A percentile compares a stretch with the other conserved stretches of the same genome.
phyloP scores from a whole-genome alignment of 1,284 basidiomycete genomes.

The Ceratobasidium sp. region DNA sequence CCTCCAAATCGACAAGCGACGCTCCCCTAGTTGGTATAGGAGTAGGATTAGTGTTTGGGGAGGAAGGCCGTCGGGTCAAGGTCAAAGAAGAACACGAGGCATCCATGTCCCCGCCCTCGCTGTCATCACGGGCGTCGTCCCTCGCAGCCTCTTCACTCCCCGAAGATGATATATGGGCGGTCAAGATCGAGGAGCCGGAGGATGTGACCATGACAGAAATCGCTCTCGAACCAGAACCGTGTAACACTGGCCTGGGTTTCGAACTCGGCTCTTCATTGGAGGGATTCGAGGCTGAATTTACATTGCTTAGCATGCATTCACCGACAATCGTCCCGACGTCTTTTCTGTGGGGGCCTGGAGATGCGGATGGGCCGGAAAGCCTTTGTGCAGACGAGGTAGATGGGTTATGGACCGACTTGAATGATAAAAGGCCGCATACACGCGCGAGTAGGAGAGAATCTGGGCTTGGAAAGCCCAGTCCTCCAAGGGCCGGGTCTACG shows the following conservation, averaged over 20 bases:
- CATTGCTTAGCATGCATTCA: constrained; percentile 31
- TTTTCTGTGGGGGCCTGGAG: constrained; percentile 19
- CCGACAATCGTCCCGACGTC: constrained; percentile 16
- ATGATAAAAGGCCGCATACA: constrained; percentile 42
- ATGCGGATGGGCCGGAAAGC: constrained; percentile 31
- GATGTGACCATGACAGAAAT: constrained; percentile 24
- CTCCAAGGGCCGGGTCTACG: neutral
- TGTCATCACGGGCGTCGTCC: constrained; percentile 37
- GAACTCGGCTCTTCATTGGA: constrained; percentile 13
- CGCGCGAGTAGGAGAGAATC: constrained; percentile 18
- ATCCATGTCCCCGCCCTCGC: constrained; percentile 36
- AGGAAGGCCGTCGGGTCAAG: constrained; percentile 11
- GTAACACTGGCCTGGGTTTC: constrained; percentile 28
- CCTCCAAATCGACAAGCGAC: constrained; percentile 6
- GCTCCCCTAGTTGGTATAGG: constrained; percentile 28
- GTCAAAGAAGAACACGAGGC: constrained; percentile 30
- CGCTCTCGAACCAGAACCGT: constrained; percentile 34
- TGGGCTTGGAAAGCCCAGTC: neutral
- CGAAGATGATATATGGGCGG: constrained; percentile 40
- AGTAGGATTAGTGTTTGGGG: constrained; percentile 8
- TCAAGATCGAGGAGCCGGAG: constrained; percentile 39
- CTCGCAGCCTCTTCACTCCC: constrained; percentile 38
- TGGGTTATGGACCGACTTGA: constrained; percentile 21
- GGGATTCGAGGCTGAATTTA: constrained; percentile 28
- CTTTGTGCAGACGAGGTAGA: constrained; percentile 33